Evolutionary conservation across 2,329 filamentous ascomycete genomes (phyloP).

Genomic region (Myriosclerotinia scirpicola): DNA sequence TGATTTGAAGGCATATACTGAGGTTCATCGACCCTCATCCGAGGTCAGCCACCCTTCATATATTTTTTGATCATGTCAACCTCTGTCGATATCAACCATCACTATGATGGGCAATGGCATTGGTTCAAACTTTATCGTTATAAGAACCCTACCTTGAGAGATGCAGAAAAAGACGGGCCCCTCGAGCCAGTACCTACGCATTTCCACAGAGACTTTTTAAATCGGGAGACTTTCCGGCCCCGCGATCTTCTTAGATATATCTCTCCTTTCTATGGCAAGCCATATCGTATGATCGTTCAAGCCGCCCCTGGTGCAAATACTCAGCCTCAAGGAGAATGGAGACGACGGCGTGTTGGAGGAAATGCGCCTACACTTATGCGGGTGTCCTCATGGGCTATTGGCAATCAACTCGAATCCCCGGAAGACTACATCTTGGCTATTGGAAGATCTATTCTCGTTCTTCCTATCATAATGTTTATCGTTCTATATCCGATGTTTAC

Average conservation of each 20-base stretch:
- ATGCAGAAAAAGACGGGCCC: conserved; percentile 14
- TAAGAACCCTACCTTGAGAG: conserved; percentile 18
- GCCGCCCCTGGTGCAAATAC: conserved; percentile 15
- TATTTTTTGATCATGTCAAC: background rate
- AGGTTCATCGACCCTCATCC: background rate
- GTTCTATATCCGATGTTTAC: conserved; percentile 14
- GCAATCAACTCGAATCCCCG: background rate
- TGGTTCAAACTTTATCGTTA: conserved; percentile 23
- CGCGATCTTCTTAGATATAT: conserved; percentile 24
- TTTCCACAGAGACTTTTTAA: conserved; percentile 21
- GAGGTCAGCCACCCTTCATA: background rate
- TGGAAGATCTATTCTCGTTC: conserved; percentile 21
- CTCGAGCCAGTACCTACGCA: conserved; percentile 17
- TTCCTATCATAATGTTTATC: conserved; percentile 21
- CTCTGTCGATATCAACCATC: conserved; percentile 20
- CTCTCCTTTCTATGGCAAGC: conserved; percentile 23
- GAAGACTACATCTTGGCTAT: conserved; percentile 16
- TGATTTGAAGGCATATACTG: background rate
- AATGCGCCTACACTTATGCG: conserved; percentile 22
- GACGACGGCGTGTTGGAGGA: conserved; percentile 14
- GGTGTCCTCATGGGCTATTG: conserved; percentile 24
- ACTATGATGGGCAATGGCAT: conserved; percentile 16
- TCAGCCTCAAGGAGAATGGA: conserved; percentile 22
- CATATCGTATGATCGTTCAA: conserved; percentile 24
- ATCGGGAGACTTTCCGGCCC: conserved; percentile 24